These are phyloP conservation scores for Paracamarosporium sp. DNA, from an alignment of 2,329 filamentous ascomycete species.

Conservation along the genomic window DNA sequence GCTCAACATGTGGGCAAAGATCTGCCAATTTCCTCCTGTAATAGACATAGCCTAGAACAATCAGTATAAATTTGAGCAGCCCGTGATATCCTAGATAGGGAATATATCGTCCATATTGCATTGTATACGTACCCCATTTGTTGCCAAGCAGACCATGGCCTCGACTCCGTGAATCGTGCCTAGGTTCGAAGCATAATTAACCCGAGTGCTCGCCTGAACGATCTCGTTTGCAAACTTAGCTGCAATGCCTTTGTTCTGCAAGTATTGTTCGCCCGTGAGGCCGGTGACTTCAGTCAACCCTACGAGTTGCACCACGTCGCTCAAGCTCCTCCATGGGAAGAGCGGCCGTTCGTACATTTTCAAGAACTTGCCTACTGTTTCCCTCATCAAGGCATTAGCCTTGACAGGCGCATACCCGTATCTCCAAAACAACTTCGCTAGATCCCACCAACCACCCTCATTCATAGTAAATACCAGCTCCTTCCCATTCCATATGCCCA, in stretches of 20 bases:
- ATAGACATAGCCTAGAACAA: constrained; percentile 69
- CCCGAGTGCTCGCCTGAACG: constrained; percentile 85
- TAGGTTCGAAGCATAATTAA: constrained; percentile 94
- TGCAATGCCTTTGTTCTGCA: constrained; percentile 72
- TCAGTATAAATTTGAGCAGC: no score
- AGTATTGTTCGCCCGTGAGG: constrained; percentile 74
- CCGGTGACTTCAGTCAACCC: constrained; percentile 71
- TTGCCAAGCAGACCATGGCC: constrained; percentile 90
- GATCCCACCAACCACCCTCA: constrained; percentile 77
- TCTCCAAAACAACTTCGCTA: constrained; percentile 79
- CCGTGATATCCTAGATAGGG: no score
- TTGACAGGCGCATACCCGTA: constrained; percentile 82
- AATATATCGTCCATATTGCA: not conserved
- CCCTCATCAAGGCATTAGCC: constrained; percentile 75
- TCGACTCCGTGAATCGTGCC: constrained; percentile 86
- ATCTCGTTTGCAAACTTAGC: constrained; percentile 77
- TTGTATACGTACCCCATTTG: constrained; percentile 69
- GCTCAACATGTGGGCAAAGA: constrained; percentile 83
- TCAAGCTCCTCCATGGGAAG: constrained; percentile 84
- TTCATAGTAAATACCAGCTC: constrained; percentile 73
- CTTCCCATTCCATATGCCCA: constrained; percentile 86
- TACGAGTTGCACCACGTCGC: constrained; percentile 70
- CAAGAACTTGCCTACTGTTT: constrained; percentile 74
- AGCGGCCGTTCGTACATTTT: constrained; percentile 79
- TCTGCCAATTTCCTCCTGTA: constrained; percentile 88